Evolutionary conservation across 2,329 filamentous ascomycete genomes (phyloP), one percentile per base, ranked within the genome.

Genomic region (Truncatella angustata): DNA sequence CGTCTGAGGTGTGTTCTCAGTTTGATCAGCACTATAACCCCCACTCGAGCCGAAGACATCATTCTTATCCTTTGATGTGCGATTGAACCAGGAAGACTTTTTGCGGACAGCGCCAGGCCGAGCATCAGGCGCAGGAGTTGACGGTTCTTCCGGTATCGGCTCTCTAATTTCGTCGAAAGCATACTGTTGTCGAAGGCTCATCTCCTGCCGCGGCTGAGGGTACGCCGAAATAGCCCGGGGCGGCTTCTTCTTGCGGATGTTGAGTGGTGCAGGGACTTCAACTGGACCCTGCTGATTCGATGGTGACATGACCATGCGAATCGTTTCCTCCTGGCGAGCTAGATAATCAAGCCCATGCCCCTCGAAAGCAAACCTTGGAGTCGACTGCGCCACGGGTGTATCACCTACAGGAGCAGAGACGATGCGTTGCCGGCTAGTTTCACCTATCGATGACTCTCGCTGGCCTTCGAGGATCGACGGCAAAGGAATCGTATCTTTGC

Each of bases 261-360:
- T 73, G 42, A 75, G 67, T 24, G 71, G 71, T 43, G 67, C 64
- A 0, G 74, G 71, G 2, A 65, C 60, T 26, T 67, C 63, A 1
- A 70, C 62, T 3, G 66, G 65, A 42, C 62, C 68, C n/a, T 60
- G 57, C 3, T 55, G 51, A 6, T 63, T 65, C 2, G 70, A 70
- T 3, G 77, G 75, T 3, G 79, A 79, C 52, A 75, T 67, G n/a
- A 83, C 80, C 4, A 83, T 64, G 5, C 79, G 76, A 59, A 83
- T 83, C 1, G 78, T 82, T 46, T 78, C 73, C 52, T 78, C 73
- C 3, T 73, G 72, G 28, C 67, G 70, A 45, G 72, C 70, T 6
- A 81, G 63, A 57, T 75, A 78, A 23, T 77, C 71, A 5, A 80
- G 59, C 11, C 69, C 71, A 12, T 60, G 66, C 36, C 66, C 64